These are phyloP conservation scores for Chaetothyriales sp. DNA, from an alignment of 2,329 filamentous ascomycete species.

Conservation along the genomic window DNA sequence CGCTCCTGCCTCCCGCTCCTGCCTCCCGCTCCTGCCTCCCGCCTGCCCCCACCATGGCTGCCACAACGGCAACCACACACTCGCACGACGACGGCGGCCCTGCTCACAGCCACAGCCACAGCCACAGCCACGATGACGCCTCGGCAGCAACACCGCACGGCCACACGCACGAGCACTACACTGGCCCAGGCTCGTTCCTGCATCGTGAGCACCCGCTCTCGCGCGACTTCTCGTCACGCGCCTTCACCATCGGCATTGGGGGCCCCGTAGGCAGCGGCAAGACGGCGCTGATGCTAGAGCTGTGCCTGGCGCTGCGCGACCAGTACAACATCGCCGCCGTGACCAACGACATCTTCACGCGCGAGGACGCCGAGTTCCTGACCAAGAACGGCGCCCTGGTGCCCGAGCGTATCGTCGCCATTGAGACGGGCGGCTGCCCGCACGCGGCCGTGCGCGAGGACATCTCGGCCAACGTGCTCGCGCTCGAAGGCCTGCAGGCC, in stretches of 20 bases:
- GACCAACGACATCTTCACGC: slow-evolving; percentile 37
- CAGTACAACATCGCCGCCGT: slow-evolving; percentile 82
- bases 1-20: too few species aligned
- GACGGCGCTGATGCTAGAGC: slow-evolving; percentile 88
- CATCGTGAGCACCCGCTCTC: slow-evolving; percentile 89
- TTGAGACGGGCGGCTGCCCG: slow-evolving; percentile 93
- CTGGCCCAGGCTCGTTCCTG: slow-evolving; percentile 80
- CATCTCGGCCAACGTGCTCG: slow-evolving; percentile 84
- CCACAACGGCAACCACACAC: slow-evolving; percentile 3
- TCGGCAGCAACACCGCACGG: slow-evolving; percentile 56
- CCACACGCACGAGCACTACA: slow-evolving; percentile 89
- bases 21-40: too few species aligned
- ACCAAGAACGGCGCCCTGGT: slow-evolving; percentile 75
- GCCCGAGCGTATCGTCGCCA: slow-evolving; percentile 72
- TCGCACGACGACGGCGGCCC: slow-evolving; percentile 24
- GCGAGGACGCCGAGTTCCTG: slow-evolving; percentile 95
- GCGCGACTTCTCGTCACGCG: slow-evolving; percentile 72
- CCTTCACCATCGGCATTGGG: slow-evolving; percentile 95
- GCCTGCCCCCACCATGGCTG: too few species aligned
- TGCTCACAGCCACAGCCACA: slow-evolving; percentile 23
- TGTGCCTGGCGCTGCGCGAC: slow-evolving; percentile 70
- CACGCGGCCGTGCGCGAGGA: slow-evolving; percentile 96
- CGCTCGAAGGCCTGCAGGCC: slow-evolving; percentile 74
- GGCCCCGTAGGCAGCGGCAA: slow-evolving; percentile 95
- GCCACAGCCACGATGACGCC: slow-evolving; percentile 37